phyloP scores from a whole-genome alignment of 1,284 basidiomycete species.

The Rhodotorula sp. region DNA sequence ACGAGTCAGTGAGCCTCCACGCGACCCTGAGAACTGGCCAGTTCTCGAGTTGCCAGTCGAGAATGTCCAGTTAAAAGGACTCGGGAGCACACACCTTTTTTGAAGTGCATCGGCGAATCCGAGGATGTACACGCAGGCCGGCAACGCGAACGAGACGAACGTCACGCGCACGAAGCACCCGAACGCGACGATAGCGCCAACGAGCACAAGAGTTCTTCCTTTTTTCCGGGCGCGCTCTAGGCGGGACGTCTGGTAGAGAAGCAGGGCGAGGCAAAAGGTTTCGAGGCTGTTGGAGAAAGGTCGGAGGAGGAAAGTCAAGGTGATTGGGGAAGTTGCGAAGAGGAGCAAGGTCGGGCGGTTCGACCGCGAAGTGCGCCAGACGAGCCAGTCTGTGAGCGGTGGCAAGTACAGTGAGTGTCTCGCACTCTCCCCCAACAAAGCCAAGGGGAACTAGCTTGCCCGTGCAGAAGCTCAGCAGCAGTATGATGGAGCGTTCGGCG shows the following conservation, averaged over 20 bases:
- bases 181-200: conserved; percentile 28
- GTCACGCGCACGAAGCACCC: conserved; percentile 47
- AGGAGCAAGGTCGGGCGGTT: conserved; percentile 23
- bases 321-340: conserved; percentile 41
- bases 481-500: conserved; percentile 35
- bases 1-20: neutral
- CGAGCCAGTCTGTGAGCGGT: neutral
- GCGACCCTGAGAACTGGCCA: too few species aligned
- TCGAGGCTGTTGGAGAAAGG: conserved; percentile 49
- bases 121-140: conserved; percentile 12
- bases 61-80: too few species aligned
- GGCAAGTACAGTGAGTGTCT: neutral
- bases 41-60: too few species aligned
- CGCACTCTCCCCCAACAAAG: too few species aligned
- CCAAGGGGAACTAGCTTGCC: conserved; percentile 27
- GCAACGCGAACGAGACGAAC: conserved; percentile 45
- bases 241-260: conserved; percentile 12
- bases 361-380: neutral
- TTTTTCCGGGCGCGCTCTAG: accelerated
- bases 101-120: too few species aligned
- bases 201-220: neutral
- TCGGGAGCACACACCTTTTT: too few species aligned
- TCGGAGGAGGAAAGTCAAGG: conserved; percentile 46
- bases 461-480: conserved; percentile 29
- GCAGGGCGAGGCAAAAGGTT: conserved; percentile 37